Base-by-base conservation (phyloP, 2,329 filamentous ascomycete genomes). In the Chaetomiaceae sp. region DNA sequence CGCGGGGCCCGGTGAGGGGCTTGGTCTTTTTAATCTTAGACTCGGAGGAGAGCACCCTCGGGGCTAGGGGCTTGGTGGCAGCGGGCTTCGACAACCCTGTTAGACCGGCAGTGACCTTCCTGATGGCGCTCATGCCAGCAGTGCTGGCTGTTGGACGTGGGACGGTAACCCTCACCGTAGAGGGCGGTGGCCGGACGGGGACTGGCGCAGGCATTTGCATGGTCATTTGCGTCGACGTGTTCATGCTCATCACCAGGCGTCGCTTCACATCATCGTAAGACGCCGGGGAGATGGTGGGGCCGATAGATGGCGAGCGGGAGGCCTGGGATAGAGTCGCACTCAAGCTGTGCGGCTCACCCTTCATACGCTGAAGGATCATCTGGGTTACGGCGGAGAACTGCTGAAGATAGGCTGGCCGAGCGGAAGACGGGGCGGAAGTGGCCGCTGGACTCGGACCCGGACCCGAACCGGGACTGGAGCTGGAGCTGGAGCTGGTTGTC, bases 291-390 rank as follows among this genome's bases (percentile, higher is more conserved):
- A 69, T 65, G 47, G 48, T 57, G 11, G 48, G 52, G 3, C 61
- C 40, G 26, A 54, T 38, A 14, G 47, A 48, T 7, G 47, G 58
- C 5, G 61, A 52, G 0, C 60, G 58, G 1, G 65, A 63, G 1
- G 60, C 62, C 1, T 61, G 61, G 3, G 64, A 64, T 3, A 68
- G 58, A 1, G 62, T 65, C 0, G 63, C 62, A 17, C 58, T 63
- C 3, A 68, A 52, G 42, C 60, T 65, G 34, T 58, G 61, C 1
- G 62, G 56, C 32, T 66, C 63, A 19, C 59, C 62, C 27, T 61
- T 64, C 19, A 69, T 64, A 2, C 66, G 56, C 38, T 66, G 62
- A 3, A 69, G 56, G 8, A 69, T 69, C 65, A 69, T 62, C 51
- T 68, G 63, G 0, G 67, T 69, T 1, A 65, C 60, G 8, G 65